Conservation (phyloP, 805 yeast genomes). For the Starmerella davenportii region DNA sequence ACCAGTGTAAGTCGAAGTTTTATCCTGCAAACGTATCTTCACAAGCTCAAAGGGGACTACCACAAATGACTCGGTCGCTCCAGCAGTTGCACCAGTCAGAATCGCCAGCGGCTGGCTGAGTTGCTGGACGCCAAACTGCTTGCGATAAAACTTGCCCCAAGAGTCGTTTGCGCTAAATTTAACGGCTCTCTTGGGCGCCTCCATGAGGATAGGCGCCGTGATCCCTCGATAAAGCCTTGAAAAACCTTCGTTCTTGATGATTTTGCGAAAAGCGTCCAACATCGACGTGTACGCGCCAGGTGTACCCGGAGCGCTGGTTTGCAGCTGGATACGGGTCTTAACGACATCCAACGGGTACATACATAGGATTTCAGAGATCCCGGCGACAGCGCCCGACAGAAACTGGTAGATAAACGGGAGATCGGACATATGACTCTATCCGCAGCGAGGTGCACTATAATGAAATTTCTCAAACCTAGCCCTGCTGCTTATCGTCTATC, state of each 20-base stretch:
- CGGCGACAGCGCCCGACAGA: slow-evolving; percentile 85
- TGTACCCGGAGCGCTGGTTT: slow-evolving; percentile 30
- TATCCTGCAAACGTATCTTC: slow-evolving; percentile 88
- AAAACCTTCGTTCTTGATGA: slow-evolving; percentile 71
- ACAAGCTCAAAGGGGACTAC: slow-evolving; percentile 96
- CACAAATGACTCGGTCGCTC: slow-evolving; percentile 89
- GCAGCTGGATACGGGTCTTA: slow-evolving; percentile 87
- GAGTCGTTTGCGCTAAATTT: slow-evolving; percentile 97
- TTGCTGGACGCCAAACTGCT: slow-evolving; percentile 44
- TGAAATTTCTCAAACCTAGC: no score
- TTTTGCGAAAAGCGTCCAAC: slow-evolving; percentile 65
- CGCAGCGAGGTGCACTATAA: no score
- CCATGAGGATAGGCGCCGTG: slow-evolving; percentile 92
- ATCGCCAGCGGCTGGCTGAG: slow-evolving; percentile 73
- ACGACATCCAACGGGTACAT: slow-evolving; percentile 97
- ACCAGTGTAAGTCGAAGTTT: slow-evolving; percentile 60
- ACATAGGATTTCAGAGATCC: slow-evolving; percentile 83
- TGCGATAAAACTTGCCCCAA: slow-evolving; percentile 73
- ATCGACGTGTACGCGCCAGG: slow-evolving; percentile 58
- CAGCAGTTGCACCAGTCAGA: slow-evolving; percentile 94
- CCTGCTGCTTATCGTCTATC: no score
- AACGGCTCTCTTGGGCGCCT: slow-evolving; percentile 97
- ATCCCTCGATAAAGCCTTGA: slow-evolving; percentile 81
- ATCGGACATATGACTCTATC: slow-evolving; percentile 2
- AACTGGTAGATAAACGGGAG: slow-evolving; percentile 87